Base-by-base conservation (phyloP, 805 yeast genomes). In the Kluyveromyces wickerhamii region DNA sequence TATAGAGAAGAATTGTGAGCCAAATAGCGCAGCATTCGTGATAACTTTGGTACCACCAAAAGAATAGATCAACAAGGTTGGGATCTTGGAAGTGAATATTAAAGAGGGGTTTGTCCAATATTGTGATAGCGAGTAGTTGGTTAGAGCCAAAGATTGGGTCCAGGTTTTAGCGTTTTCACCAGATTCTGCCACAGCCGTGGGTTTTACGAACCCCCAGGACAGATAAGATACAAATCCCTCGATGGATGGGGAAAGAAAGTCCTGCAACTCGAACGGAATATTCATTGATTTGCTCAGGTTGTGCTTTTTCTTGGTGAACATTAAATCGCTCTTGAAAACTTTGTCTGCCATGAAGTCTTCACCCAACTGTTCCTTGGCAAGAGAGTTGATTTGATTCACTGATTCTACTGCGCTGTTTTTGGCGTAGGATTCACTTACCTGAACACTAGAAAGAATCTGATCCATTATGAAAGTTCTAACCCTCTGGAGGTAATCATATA, bases 281-380 rank as follows among this genome's bases (percentile, higher is more conserved):
- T 72, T 66, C 18, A 88, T 63, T 25, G 71, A 67, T 42, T 79
- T 72, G 22, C 72, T 66, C 21, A 77, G 58, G 4, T 69, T 56
- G 48, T 92, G 95, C 25, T 69, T 72, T 38, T 69, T 69, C 45
- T 86, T 75, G 2, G 86, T 74, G 49, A 87, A 89, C 97, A 92
- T 92, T 25, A 81, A 69, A 19, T 75, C 77, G 7, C 81, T 70
- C 38, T 79, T 71, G 54, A 85, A 85, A 7, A 67, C 68, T 34
- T 77, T 72, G 34, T 77, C 79, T 18, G 72, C 45, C 57, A 67
- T 65, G 28, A 66, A 69, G 19, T 74, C 79, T 20, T 72, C 71
- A 6, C 85, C 85, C 28, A 87, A 62, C n/a, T 73, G 70, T 3
- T 61, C 62, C 31, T 69, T 65, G 0, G 96, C 97, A 13, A 79